These are phyloP conservation scores for Chlamydomonas applanata DNA, from an alignment of 139 green algal genomes.

Conservation along the genomic window DNA sequence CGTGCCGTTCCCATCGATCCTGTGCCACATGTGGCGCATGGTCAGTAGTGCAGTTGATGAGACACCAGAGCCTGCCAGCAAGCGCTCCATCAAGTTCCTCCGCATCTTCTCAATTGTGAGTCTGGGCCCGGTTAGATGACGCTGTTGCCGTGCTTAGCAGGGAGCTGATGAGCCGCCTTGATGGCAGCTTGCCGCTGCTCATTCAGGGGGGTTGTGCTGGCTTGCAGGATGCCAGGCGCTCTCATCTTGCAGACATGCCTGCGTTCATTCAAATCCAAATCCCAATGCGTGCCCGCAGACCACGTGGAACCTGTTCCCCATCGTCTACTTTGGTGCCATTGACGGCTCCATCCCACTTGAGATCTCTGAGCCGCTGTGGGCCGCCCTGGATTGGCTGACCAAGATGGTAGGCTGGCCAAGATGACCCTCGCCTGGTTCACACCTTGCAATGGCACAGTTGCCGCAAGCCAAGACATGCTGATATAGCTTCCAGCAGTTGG, in stretches of 20 bases:
- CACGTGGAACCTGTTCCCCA: conserved; percentile 40
- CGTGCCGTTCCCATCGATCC: conserved; percentile 39
- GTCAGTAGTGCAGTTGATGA: conserved; percentile 27
- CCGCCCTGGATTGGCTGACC: conserved; percentile 36
- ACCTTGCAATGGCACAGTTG: too few species aligned
- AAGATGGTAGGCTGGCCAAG: conserved; percentile 15
- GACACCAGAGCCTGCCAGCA: conserved; percentile 25
- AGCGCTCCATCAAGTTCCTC: conserved; percentile 39
- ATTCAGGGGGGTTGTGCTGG: too few species aligned
- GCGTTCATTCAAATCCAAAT: not conserved
- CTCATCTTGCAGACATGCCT: too few species aligned
- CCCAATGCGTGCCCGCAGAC: conserved; percentile 12
- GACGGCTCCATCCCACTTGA: conserved; percentile 29
- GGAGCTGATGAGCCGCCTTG: too few species aligned
- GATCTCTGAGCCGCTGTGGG: conserved; percentile 36
- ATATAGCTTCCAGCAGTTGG: too few species aligned
- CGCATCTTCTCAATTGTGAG: conserved; percentile 37
- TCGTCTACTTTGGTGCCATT: conserved; percentile 41
- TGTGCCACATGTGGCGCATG: conserved; percentile 41
- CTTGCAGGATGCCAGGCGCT: too few species aligned
- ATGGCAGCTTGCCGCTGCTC: too few species aligned
- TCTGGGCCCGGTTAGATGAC: too few species aligned
- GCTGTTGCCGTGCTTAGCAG: too few species aligned
- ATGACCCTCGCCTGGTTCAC: too few species aligned
- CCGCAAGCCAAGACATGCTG: too few species aligned